Base-by-base conservation (phyloP, 768 basidiomycete genomes). In the Russula emetica region DNA sequence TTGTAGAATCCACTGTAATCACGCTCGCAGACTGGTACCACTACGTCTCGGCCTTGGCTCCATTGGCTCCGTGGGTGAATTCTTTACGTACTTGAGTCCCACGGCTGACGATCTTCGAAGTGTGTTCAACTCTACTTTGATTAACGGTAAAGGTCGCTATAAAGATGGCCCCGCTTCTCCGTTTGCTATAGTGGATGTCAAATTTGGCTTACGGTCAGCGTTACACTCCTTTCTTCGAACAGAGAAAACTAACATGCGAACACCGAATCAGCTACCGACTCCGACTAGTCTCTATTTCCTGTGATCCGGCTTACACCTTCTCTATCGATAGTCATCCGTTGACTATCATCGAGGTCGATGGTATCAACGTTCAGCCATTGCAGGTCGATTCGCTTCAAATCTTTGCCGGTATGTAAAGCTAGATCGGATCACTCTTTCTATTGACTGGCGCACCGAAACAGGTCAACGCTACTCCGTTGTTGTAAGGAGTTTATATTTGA, bases 71-170 rank as follows among this genome's bases (percentile, higher is more conserved):
- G 32, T 66, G 22, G 10, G 55, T 32, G 13, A 7, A 32, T 26
- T 24, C 13, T 30, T 47, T 24, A 70, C 30, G 32, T 24, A 69
- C 56, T 13, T 70, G 5, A 3, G 30, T 44, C 13, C 26, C 20
- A 14, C 1, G 5, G 58, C 50, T 24, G n/a, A 66, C 10, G 60
- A 69, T 9, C 2, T 28, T 50, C 55, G 5, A 49, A 58, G 55
- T 18, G 20, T 13, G 5, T 47, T 76, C 0, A 69, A 82, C 58
- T 73, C 82, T 18, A 80, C 78, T 0, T 69, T 85, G 11, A 82
- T 85, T 53, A 85, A 85, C 49, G 83, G 83, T 0, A 69, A 69
- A 18, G 83, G 84, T 24, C 79, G 83, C 47, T 77, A 70, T 49
- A 7, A 64, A 7, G 77, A 74, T 6, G 82, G 82, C 5, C 78